Evolutionary conservation across 2,329 filamentous ascomycete genomes (phyloP), one percentile per base, ranked within the genome.

Genomic region (Fusarium bactridioides): DNA sequence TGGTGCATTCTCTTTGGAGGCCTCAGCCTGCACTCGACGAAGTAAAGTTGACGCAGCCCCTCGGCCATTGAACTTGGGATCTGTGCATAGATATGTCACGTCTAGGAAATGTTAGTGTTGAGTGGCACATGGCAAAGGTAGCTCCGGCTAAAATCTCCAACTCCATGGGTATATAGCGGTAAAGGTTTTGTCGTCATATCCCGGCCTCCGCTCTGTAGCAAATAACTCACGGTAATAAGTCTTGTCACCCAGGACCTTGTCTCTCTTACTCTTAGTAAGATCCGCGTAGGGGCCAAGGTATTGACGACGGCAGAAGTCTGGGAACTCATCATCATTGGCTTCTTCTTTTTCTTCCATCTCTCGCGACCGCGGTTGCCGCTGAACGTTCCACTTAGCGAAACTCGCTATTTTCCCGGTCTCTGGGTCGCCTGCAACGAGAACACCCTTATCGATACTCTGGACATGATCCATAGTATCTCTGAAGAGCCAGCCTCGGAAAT

Each of bases 31-130:
- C n/a, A 84, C 78, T 33, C 69, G 73, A 45, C 77, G 64, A 25
- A 82, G 74, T 27, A 84, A 76, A 25, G 69, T 58, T 29, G 79
- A 78, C 10, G 80, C 83, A 27, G 79, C 81, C 40, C 83, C 83
- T 59, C 70, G 79, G 18, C 81, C 77, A 31, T 78, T 77, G 65
- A 78, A 81, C 38, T 67, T 69, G 25, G 80, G 80, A 69, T 82
- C 76, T 29, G 79, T 81, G 72, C 83, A 84, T 58, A 84, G 74
- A 69, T 83, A 84, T 43, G 79, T 79, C 38, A 83, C 78, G 60
- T 83, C 81, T 81, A 68, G 47, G n/a, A 60, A 25, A 51, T 51
- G 54, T 73, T 57, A 72, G 70, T 63, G 47, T n/a, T n/a, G 57
- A 57, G 35, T 40, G 60, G 27, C 51, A 44, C 41, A 25, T 21